phyloP scores from a whole-genome alignment of 2,329 filamentous ascomycete genomes.

The Emergomyces pasteurianus region DNA sequence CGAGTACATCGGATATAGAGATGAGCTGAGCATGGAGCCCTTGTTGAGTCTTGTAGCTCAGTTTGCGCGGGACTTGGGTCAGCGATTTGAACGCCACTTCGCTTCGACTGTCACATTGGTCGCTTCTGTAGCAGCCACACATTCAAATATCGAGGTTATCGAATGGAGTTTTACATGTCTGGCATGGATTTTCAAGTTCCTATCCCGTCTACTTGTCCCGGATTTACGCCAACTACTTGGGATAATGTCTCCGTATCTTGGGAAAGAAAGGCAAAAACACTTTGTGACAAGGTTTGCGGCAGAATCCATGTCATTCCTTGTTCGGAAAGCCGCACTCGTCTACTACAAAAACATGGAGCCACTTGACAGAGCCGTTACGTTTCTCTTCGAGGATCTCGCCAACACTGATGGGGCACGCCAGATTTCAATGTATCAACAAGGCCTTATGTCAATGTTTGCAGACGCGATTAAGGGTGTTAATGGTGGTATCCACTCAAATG shows the following conservation, averaged over 20 bases:
- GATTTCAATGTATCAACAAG: conserved; percentile 59
- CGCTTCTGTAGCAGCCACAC: conserved; percentile 62
- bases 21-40: conserved; percentile 72
- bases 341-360: conserved; percentile 61
- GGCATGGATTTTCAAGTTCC: conserved; percentile 94
- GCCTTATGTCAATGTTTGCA: conserved; percentile 82
- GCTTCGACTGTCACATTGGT: conserved; percentile 62
- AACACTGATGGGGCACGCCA: conserved; percentile 23
- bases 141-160: conserved; percentile 74
- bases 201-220: conserved; percentile 74
- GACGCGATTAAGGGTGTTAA: conserved; percentile 61
- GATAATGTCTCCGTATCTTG: conserved; percentile 72
- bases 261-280: conserved; percentile 66
- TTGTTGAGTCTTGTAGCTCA: conserved; percentile 79
- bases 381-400: conserved; percentile 57
- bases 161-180: conserved; percentile 95
- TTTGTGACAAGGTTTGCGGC: conserved; percentile 89
- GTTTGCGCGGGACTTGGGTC: conserved; percentile 86
- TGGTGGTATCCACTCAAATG: conserved; percentile 46
- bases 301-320: conserved; percentile 85
- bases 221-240: conserved; percentile 76
- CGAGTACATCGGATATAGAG: conserved; percentile 63
- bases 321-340: conserved; percentile 73
- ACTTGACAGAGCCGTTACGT: conserved; percentile 56
- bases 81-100: conserved; percentile 81